Percentiles rank a stretch among this genome's conserved stretches.
Conservation (phyloP, 169 alveolate species). For the Eimeria maxima region DNA sequence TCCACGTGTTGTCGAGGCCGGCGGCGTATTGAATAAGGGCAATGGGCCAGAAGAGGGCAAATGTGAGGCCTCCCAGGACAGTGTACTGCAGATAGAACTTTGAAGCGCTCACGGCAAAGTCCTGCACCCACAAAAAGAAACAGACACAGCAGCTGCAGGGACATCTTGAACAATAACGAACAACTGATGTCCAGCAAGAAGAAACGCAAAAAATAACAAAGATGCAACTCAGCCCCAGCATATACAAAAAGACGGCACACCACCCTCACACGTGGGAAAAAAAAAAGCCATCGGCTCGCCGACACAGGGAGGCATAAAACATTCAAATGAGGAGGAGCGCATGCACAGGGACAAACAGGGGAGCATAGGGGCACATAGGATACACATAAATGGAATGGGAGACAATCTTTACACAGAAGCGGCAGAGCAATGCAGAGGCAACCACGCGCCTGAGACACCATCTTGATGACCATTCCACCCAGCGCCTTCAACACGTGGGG, state of each 20-base stretch:
- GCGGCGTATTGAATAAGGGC: conserved; percentile 93
- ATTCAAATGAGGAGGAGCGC: too few species aligned
- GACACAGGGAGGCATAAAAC: too few species aligned
- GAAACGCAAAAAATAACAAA: too few species aligned
- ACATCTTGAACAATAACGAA: too few species aligned
- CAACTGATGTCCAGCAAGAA: too few species aligned
- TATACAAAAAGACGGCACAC: too few species aligned
- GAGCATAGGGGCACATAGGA: not conserved
- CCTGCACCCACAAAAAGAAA: conserved; percentile 80
- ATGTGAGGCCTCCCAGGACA: conserved; percentile 86
- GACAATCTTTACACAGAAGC: not conserved
- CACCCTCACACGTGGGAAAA: too few species aligned
- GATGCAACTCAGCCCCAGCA: too few species aligned
- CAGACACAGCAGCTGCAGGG: not conserved
- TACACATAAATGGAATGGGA: not conserved
- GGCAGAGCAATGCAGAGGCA: not conserved
- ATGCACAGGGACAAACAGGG: not conserved
- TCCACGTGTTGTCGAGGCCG: conserved; percentile 94
- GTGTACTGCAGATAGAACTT: conserved; percentile 89
- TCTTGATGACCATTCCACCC: conserved; percentile 78
- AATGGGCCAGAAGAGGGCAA: conserved; percentile 92
- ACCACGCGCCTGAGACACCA: conserved; percentile 66
- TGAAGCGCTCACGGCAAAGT: conserved; percentile 90
- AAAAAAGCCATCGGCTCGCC: too few species aligned
- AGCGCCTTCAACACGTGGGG: conserved; percentile 71